These are phyloP conservation scores for Syncephalastrum sp. DNA, from an alignment of 371 early-diverging fungal species.

Conservation along the genomic window DNA sequence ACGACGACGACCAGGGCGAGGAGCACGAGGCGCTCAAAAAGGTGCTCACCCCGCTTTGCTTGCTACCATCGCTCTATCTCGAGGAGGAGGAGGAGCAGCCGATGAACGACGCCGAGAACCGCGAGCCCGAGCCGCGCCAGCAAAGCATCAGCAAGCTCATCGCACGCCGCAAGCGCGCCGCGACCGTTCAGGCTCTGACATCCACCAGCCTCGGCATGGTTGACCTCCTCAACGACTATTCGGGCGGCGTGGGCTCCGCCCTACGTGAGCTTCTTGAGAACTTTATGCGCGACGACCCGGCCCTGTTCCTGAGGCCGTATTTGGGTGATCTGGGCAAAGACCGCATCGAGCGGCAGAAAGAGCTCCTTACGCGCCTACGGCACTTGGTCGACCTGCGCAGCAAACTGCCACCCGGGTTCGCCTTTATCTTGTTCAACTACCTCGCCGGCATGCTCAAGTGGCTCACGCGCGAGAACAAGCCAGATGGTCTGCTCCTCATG, in stretches of 20 bases:
- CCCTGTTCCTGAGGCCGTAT: conserved; percentile 55
- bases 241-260: conserved; percentile 45
- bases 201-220: conserved; percentile 48
- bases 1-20: conserved; percentile 54
- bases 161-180: conserved; percentile 37
- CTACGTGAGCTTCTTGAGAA: conserved; percentile 49
- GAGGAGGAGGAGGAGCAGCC: conserved; percentile 53
- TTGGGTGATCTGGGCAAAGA: conserved; percentile 53
- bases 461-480: conserved; percentile 48
- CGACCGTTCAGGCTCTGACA: conserved; percentile 50
- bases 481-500: conserved; percentile 46
- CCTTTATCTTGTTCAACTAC: conserved; percentile 60
- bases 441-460: conserved; percentile 66
- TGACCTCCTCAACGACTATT: conserved; percentile 52
- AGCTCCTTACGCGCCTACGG: conserved; percentile 46
- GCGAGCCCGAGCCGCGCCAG: conserved; percentile 12
- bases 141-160: conserved; percentile 29
- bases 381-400: conserved; percentile 51
- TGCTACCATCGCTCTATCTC: conserved; percentile 55
- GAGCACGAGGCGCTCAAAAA: conserved; percentile 53
- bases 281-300: conserved; percentile 60
- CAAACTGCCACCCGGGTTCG: conserved; percentile 58
- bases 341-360: conserved; percentile 35
- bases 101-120: conserved; percentile 20
- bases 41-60: conserved; percentile 48